Base-by-base conservation (phyloP, 2,329 filamentous ascomycete genomes). In the Aspergillus flavus region DNA sequence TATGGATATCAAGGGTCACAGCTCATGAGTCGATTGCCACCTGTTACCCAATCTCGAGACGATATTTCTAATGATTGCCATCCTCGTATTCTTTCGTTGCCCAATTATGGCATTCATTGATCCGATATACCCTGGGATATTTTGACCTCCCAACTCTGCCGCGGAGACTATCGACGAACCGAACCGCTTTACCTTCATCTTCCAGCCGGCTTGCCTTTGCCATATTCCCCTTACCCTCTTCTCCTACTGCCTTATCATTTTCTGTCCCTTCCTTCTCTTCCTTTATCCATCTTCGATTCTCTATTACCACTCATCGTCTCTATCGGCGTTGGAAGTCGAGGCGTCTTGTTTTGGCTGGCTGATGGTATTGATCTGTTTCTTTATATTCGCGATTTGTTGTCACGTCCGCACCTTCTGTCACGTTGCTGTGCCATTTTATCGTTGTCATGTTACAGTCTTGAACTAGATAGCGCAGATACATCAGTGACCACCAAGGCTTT, bases 311-410 rank as follows among this genome's bases (percentile, higher is more conserved):
- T 69, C 72, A 71, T 73, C 73, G 72, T 76, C 72, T 73, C 64
- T 70, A 68, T 72, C 68, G 75, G 75, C 74, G 75, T 77, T 77
- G 75, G 75, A 75, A 70, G 73, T 76, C 73, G 73, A 71, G 75
- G 74, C 74, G 72, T 75, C 73, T 69, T 73, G 67, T 76, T 74
- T 76, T 74, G 73, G 72, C 71, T 72, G 72, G 71, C 68, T 71
- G 68, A 71, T 70, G 68, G 67, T 73, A 59, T 64, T 67, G 60
- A 65, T 61, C 58, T 67, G 62, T 66, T 66, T 53, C 57, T 66
- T 63, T 57, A 59, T 66, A 55, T 64, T 41, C 19, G 62, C 62
- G 61, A 63, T 65, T 61, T 68, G 82, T 57, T 74, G 71, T 65
- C 61, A 64, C 61, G 62, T 59, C 57, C 56, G 53, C 58, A 52